A percentile compares a stretch with the other conserved stretches of the same genome.
phyloP scores from a whole-genome alignment of 2,329 filamentous ascomycete genomes.

The Neophaeococcomyces aloes region DNA sequence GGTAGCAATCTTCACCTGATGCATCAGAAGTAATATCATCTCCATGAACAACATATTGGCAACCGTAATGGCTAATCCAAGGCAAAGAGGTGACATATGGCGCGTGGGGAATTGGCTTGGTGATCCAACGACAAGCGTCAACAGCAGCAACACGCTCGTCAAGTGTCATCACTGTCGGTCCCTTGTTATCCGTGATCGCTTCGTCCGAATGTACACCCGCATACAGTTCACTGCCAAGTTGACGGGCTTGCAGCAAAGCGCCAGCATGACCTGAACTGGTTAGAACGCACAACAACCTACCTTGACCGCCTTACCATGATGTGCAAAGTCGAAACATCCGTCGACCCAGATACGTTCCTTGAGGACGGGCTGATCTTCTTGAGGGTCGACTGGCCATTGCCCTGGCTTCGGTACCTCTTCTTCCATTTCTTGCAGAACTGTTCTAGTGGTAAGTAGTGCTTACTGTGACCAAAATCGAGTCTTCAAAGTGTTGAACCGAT shows the following conservation, averaged over 20 bases:
- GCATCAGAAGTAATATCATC: constrained; percentile 96
- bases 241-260: constrained; percentile 90
- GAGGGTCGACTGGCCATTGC: constrained; percentile 55
- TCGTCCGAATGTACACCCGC: constrained; percentile 95
- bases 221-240: constrained; percentile 75
- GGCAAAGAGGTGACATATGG: constrained; percentile 90
- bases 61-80: constrained; percentile 93
- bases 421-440: neutral
- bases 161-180: constrained; percentile 92
- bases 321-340: constrained; percentile 98
- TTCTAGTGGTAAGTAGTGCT: neutral
- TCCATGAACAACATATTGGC: constrained; percentile 89
- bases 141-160: constrained; percentile 82
- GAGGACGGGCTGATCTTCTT: constrained; percentile 46
- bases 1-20: constrained; percentile 90
- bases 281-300: constrained; percentile 8
- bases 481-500: neutral
- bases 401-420: constrained; percentile 40
- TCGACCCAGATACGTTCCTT: constrained; percentile 90
- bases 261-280: constrained; percentile 67
- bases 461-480: neutral
- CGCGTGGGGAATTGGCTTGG: constrained; percentile 68
- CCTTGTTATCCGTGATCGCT: constrained; percentile 91
- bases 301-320: constrained; percentile 56
- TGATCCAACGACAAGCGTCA: constrained; percentile 91